Conservation (phyloP, 2,329 filamentous ascomycete species). For the Venturia nashicola region DNA sequence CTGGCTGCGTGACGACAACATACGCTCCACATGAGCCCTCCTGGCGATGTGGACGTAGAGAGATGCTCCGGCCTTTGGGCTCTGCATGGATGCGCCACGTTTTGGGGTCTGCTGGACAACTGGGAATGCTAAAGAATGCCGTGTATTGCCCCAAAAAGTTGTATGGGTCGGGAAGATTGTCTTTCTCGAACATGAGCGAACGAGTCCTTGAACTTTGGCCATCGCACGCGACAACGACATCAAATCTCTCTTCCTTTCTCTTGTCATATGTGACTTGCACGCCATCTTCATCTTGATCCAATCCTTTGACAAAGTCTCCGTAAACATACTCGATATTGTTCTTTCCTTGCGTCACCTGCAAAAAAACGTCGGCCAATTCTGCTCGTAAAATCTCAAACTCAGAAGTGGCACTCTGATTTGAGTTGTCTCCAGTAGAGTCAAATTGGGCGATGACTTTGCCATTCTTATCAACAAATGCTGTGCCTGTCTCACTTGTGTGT, state of each 20-base stretch:
- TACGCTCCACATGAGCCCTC: conserved; percentile 12
- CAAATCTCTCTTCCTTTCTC: conserved; percentile 12
- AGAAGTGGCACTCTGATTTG: conserved; percentile 33
- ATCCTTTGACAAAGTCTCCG: conserved; percentile 17
- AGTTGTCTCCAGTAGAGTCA: conserved; percentile 26
- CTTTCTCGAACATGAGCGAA: conserved; percentile 15
- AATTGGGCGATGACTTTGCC: conserved; percentile 8
- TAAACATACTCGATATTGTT: conserved; percentile 22
- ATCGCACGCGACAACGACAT: conserved; percentile 17
- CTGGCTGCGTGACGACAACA: conserved; percentile 13
- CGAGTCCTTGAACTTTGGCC: conserved; percentile 14
- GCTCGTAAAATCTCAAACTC: conserved; percentile 51
- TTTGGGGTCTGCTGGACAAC: conserved; percentile 14
- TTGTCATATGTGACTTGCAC: conserved; percentile 13
- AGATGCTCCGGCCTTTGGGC: conserved; percentile 12
- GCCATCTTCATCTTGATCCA: conserved; percentile 16
- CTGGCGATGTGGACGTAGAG: conserved; percentile 16
- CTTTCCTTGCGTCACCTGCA: conserved; percentile 13
- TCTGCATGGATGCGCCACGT: conserved; percentile 15
- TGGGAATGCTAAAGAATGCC: conserved; percentile 31
- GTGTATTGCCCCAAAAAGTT: conserved; percentile 21
- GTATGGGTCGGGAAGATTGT: conserved; percentile 17
- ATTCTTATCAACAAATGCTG: conserved; percentile 31
- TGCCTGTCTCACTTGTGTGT: conserved; percentile 35
- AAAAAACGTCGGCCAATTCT: conserved; percentile 26